Base-by-base conservation (phyloP, 495 filamentous ascomycete species). In the Trichoderma gamsii region DNA sequence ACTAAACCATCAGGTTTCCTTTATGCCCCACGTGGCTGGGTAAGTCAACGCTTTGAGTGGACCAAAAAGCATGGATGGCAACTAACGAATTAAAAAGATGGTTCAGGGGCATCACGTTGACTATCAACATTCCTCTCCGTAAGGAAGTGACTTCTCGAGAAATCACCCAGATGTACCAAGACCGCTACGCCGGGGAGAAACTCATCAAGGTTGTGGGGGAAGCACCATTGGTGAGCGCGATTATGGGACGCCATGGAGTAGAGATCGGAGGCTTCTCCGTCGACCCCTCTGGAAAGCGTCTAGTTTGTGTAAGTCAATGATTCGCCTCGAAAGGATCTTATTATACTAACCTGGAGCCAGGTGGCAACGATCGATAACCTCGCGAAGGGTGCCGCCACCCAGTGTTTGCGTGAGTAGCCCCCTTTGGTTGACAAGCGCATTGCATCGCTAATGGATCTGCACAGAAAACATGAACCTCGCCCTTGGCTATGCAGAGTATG, bases 51-150 rank as follows among this genome's bases (percentile, higher is more conserved):
- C 46, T 51, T 3, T 51, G 0, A 46, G 3, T 12, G 43, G 7
- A 46, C 43, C 18, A 46, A 3, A 12, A 2, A 12, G 9, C 9
- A 46, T 46, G 43, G 4, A 46, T 18, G 3, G 18, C 43, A 46
- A 46, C 7, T 46, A 46, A 46, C 43, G 43, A 0, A 46, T 6
- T 18, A 8, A 18, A 46, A 51, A 51, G 46, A 9, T 98, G 95
- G 95, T 99, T 99, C 86, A 92, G 96, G 77, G 95, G 95, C 66
- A 99, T 99, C 89, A 88, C 71, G 29, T 93, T 96, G 79, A 90
- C 93, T 44, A 93, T 97, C 78, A 90, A 85, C 77, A 92, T 98
- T 49, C 95, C 95, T 18, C 83, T 97, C 18, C 88, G 88, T 71
- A 83, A 92, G 75, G 83, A 86, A 69, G 92, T 97, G 89, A 90